A percentile compares a stretch with the other conserved stretches of the same genome.
These are phyloP conservation scores for Beta corolliflora DNA, from an alignment of 179 eudicot species.

Conservation along the genomic window DNA sequence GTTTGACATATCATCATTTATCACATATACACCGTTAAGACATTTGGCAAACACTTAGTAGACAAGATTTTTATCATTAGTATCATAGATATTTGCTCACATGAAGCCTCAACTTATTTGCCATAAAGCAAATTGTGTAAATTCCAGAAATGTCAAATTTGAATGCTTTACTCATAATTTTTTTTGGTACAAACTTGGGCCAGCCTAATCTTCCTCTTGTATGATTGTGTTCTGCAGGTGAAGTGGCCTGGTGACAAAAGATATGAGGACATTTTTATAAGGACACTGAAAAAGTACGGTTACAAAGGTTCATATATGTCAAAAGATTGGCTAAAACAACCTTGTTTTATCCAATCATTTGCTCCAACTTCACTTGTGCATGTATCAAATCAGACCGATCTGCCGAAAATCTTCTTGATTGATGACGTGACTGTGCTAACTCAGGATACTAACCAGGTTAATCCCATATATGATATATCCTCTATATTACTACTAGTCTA, in stretches of 20 bases:
- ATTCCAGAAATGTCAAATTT: neutral
- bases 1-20: neutral
- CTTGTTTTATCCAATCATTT: constrained; percentile 92
- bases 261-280: constrained; percentile 82
- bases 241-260: constrained; percentile 81
- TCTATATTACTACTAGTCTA: neutral
- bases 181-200: neutral
- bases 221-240: constrained; percentile 51
- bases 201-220: neutral
- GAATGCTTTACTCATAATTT: neutral
- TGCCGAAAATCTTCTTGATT: constrained; percentile 86
- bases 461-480: too few species aligned
- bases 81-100: neutral
- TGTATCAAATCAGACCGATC: constrained; percentile 74
- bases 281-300: constrained; percentile 76
- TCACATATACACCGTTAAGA: too few species aligned
- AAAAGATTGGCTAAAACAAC: constrained; percentile 80
- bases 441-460: constrained; percentile 95
- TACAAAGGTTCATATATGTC: constrained; percentile 86
- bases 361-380: constrained; percentile 90
- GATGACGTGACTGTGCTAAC: constrained; percentile 63
- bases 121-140: neutral
- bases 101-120: neutral
- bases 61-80: neutral
- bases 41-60: neutral